phyloP scores from a whole-genome alignment of 441 rosid species.

The Populus tomentosa region DNA sequence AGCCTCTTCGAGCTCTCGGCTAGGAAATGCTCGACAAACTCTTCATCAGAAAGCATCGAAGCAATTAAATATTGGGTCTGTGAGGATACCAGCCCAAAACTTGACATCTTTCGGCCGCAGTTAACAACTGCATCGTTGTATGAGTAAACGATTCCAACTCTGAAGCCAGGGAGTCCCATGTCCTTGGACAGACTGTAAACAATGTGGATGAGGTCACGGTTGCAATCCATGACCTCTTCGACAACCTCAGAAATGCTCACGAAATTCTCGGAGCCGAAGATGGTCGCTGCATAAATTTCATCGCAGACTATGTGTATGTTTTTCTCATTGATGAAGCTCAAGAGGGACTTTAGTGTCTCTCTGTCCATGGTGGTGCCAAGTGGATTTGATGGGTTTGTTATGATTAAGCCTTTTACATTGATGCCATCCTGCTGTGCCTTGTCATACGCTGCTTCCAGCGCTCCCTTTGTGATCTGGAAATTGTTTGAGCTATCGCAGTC shows the following conservation, averaged over 20 bases:
- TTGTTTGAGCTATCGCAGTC: constrained; percentile 59
- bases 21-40: constrained; percentile 46
- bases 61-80: constrained; percentile 77
- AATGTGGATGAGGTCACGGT: constrained; percentile 64
- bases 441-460: constrained; percentile 66
- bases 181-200: constrained; percentile 87
- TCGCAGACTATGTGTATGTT: constrained; percentile 76
- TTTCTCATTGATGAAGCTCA: constrained; percentile 60
- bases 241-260: constrained; percentile 63
- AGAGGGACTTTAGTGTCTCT: constrained; percentile 42
- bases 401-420: constrained; percentile 66
- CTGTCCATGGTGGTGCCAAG: constrained; percentile 67
- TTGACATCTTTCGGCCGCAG: constrained; percentile 76
- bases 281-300: constrained; percentile 81
- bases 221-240: constrained; percentile 28
- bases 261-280: constrained; percentile 51
- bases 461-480: constrained; percentile 57
- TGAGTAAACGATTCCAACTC: constrained; percentile 84
- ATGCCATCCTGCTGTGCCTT: constrained; percentile 43
- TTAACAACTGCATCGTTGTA: constrained; percentile 66
- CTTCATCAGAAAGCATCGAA: constrained; percentile 65
- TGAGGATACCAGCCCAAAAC: constrained; percentile 81
- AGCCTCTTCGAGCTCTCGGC: constrained; percentile 49
- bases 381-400: constrained; percentile 94
- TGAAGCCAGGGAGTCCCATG: constrained; percentile 88